Evolutionary conservation across 2,329 filamentous ascomycete species (phyloP), one percentile per base, ranked within the genome.

Genomic region (Alternaria tenuissima): DNA sequence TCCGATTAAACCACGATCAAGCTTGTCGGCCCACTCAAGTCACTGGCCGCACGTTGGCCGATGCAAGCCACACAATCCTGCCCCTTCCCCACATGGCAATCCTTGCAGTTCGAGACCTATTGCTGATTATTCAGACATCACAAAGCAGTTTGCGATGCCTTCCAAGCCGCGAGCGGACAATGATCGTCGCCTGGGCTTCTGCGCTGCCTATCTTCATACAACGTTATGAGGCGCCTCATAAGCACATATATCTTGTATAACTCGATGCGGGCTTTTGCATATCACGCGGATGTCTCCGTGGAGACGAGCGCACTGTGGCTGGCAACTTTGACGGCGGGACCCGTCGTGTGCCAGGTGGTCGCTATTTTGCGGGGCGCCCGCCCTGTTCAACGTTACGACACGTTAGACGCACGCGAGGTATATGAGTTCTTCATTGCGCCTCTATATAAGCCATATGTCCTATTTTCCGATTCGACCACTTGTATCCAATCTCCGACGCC

Each of bases 51-150:
- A 36, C 41, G 52, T 46, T 57, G 64, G 58, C 52, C 44, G 52
- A 49, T 49, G 61, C 52, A 48, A 44, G 32, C 54, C 41, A 38
- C 54, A 48, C 52, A 63, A 32, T 55, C 41, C 52, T 32, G 34
- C 12, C 43, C 43, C 28, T 62, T 65, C 67, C 67, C 69, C 70
- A 72, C 72, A 71, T 73, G 65, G 62, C 18, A 47, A 53, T 42
- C 51, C 62, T 44, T 52, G 62, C 26, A 55, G 57, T 55, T 61
- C 61, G 51, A 55, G 67, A 62, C 63, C 64, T 20, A 26, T 32
- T 11, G 34, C 26, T 57, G 44, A 74, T 76, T 75, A 74, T 58
- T 74, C 68, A 76, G 72, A 58, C 70, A 72, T 71, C 66, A 76
- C 73, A 66, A 75, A 76, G 70, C 73, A 71, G 30, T 41, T n/a